Evolutionary conservation across 2,329 filamentous ascomycete genomes (phyloP), one percentile per base, ranked within the genome.

Genomic region (Colletotrichum sp.): DNA sequence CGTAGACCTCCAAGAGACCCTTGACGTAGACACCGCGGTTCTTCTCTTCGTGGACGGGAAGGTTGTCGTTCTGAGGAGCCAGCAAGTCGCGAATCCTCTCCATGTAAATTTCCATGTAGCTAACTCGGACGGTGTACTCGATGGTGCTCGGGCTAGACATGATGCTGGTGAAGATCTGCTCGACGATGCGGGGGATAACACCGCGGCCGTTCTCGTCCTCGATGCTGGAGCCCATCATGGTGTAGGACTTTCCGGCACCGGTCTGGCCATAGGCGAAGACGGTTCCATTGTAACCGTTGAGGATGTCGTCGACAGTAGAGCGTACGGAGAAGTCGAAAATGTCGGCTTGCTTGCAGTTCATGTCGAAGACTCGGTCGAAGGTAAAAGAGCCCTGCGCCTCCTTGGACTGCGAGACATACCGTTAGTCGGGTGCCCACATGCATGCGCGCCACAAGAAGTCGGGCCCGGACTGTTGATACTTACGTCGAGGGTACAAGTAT

Each of bases 81-180:
- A 99, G 88, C 81, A 99, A 87, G 92, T 99, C 97, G 81, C 96
- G 92, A 84, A 99, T 98, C 80, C 94, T 93, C 87, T 99, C 97
- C 97, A 98, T 99, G 89, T 99, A 99, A 78, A 99, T 98, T 86
- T 99, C 97, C 96, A 99, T 98, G 86, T 98, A 98, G 85, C 96
- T 98, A 82, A 98, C 96, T 72, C 96, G 93, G 69, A 99, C 96
- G n/a, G 96, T 98, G 85, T 98, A 98, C 86, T 98, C 97, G 84
- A 98, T 98, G 79, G 95, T 98, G 81, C 93, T 93, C 58, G 96
- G 95, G 80, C 96, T 98, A 26, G 94, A 92, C 86, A 98, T 90
- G 84, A 98, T 98, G 86, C 95, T 98, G 80, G 94, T 93, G 84
- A 98, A 98, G 83, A 98, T 98, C 87, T 98, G 96, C 86, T 98